Conservation (phyloP, 78 protist species). For the Guillardia theta region DNA sequence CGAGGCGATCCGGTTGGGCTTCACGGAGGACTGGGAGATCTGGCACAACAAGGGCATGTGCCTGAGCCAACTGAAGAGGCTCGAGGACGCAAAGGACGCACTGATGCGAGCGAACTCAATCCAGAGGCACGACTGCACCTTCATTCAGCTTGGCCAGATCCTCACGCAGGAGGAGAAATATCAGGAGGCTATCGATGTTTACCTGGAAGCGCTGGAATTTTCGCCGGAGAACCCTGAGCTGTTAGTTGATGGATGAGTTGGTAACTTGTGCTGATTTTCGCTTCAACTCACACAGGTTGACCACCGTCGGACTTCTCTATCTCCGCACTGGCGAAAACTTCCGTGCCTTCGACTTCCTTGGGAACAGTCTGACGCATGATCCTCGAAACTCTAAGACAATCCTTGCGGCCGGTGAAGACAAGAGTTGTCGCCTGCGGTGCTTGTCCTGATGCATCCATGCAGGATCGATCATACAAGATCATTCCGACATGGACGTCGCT, state of each 20-base stretch:
- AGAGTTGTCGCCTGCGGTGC: too few relatives aligned
- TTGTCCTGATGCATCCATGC: too few relatives aligned
- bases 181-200: slow-evolving; percentile 50
- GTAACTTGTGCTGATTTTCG: too few relatives aligned
- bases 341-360: slow-evolving; percentile 76
- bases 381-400: slow-evolving; percentile 71
- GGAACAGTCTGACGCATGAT: slow-evolving; percentile 73
- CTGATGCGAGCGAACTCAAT: slow-evolving; percentile 53
- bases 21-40: slow-evolving; percentile 66
- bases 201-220: slow-evolving; percentile 40
- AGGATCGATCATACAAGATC: slow-evolving; percentile 80
- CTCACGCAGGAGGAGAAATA: slow-evolving; percentile 48
- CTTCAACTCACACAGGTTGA: too few relatives aligned
- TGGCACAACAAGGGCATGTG: slow-evolving; percentile 80
- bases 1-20: slow-evolving; percentile 46
- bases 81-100: slow-evolving; percentile 51
- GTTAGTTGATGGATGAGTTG: too few relatives aligned
- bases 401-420: slow-evolving; percentile 83
- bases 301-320: slow-evolving; percentile 73
- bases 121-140: slow-evolving; percentile 67
- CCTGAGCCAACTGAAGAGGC: background rate
- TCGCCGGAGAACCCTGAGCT: slow-evolving; percentile 80
- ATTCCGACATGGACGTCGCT: slow-evolving; percentile 80
- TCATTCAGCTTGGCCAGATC: slow-evolving; percentile 65
- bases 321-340: slow-evolving; percentile 60